Percentiles rank a stretch among this genome's conserved stretches.
Conservation (phyloP, 495 filamentous ascomycete species). For the Penicillium canariense region DNA sequence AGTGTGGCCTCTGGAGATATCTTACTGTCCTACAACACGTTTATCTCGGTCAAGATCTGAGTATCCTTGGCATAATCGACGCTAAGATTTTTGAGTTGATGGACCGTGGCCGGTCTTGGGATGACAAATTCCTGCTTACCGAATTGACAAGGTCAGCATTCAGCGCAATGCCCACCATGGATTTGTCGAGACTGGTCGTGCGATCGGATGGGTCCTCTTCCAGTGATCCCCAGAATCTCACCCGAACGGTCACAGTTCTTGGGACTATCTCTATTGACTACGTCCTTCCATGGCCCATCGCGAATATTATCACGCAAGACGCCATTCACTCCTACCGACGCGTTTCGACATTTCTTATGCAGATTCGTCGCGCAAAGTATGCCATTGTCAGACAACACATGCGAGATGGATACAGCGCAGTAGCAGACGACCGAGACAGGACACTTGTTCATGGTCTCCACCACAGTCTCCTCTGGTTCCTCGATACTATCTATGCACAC, state of each 20-base stretch:
- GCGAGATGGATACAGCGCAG: slow-evolving; percentile 19
- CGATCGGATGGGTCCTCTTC: slow-evolving; percentile 30
- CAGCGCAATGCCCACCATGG: slow-evolving; percentile 45
- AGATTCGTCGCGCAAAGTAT: slow-evolving; percentile 70
- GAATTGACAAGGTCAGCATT: slow-evolving; percentile 74
- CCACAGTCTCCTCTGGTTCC: slow-evolving; percentile 77
- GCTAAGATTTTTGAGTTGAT: slow-evolving; percentile 73
- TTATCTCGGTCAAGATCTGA: slow-evolving; percentile 72
- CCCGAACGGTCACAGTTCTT: slow-evolving; percentile 50
- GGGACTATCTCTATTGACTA: slow-evolving; percentile 58
- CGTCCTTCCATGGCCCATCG: slow-evolving; percentile 78
- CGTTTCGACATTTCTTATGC: slow-evolving; percentile 72
- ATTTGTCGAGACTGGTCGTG: slow-evolving; percentile 58
- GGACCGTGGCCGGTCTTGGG: slow-evolving; percentile 69
- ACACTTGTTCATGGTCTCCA: slow-evolving; percentile 60
- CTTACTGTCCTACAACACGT: slow-evolving; percentile 67
- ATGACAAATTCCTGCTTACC: slow-evolving; percentile 77
- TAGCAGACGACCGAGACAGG: slow-evolving; percentile 29
- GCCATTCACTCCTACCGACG: slow-evolving; percentile 63
- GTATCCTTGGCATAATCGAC: slow-evolving; percentile 59
- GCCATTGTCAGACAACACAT: slow-evolving; percentile 59
- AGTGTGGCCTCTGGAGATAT: slow-evolving; percentile 63
- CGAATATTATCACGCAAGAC: slow-evolving; percentile 68
- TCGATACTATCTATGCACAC: slow-evolving; percentile 70
- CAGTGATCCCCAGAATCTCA: slow-evolving; percentile 11